These are phyloP conservation scores for Melampsora americana DNA, from an alignment of 1,284 basidiomycete species.

Conservation along the genomic window DNA sequence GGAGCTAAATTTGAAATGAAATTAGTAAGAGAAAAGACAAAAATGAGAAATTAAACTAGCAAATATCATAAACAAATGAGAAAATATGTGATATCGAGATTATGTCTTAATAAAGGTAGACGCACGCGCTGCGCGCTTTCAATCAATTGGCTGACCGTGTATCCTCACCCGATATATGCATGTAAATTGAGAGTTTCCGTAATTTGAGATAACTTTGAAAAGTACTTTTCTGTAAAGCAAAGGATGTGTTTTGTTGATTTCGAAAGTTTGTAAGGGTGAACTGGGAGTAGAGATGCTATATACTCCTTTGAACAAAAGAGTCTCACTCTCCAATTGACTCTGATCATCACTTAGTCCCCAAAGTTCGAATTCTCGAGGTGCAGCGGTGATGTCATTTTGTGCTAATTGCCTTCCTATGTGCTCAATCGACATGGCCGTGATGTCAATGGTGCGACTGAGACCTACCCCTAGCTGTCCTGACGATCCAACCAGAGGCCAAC, in stretches of 20 bases:
- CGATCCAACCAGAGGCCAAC: too few relatives aligned
- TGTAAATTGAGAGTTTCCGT: neutral
- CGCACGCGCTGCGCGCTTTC: too few relatives aligned
- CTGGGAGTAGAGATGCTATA: neutral
- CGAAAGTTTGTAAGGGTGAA: neutral
- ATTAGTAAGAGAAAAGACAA: too few relatives aligned
- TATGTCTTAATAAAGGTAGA: too few relatives aligned
- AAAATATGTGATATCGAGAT: too few relatives aligned
- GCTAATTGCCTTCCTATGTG: too few relatives aligned
- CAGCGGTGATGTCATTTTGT: conserved; percentile 13
- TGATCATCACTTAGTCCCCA: conserved; percentile 5
- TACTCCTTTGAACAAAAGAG: conserved; percentile 6
- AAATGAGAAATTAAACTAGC: too few relatives aligned
- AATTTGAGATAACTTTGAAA: conserved; percentile 16
- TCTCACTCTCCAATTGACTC: neutral
- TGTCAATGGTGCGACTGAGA: too few relatives aligned
- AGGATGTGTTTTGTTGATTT: neutral
- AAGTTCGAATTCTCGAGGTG: conserved; percentile 15
- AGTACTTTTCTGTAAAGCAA: neutral
- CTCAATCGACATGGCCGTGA: too few relatives aligned
- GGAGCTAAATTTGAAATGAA: too few relatives aligned
- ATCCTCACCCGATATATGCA: conserved; percentile 15
- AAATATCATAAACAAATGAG: too few relatives aligned
- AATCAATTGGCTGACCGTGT: neutral
- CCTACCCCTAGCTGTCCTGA: too few relatives aligned